Base-by-base conservation (phyloP, 2,329 filamentous ascomycete genomes). In the Xylariaceae sp. region DNA sequence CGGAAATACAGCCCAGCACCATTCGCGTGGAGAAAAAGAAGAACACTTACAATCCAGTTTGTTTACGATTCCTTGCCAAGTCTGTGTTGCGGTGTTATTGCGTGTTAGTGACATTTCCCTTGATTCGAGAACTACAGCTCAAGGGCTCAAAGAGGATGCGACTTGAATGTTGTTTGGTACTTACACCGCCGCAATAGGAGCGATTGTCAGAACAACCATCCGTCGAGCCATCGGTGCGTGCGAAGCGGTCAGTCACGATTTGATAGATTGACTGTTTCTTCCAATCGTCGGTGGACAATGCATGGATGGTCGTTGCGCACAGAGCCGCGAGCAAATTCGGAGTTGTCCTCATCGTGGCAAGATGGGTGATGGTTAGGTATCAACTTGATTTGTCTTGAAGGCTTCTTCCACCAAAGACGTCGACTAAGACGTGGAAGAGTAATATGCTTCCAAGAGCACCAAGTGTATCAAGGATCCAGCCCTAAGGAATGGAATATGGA, bases 151-250 rank as follows among this genome's bases (percentile, higher is more conserved):
- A 38, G 1, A 28, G 11, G 10, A 22, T 17, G 17, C 17, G n/a
- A 17, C 31, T 34, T n/a, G 16, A 46, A 81, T 16, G 74, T 76
- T 18, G 22, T 28, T 28, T 28, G 22, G 22, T 28, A 28, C 22
- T 28, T 28, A 28, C 22, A 16, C 78, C 78, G 38, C 77, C 77
- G 51, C 78, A 81, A 63, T 79, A 81, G 28, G 61, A 57, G 51
- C 57, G 48, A 42, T 59, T 31, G 51, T 56, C 33, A 60, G 53
- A 45, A 45, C 69, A 71, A 6, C 60, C 45, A 4, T 63, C 60
- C 2, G 71, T 70, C 31, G 72, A 71, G 12, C 68, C 69, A 47
- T 72, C 66, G 4, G 66, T 67, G 6, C 67, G 66, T 4, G 73
- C 73, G 47, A 76, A 60, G 11, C 57, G 57, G 36, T 60, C 57